phyloP scores from a whole-genome alignment of 108 stramenopile genomes.

The Aurantiochytrium sp. region DNA sequence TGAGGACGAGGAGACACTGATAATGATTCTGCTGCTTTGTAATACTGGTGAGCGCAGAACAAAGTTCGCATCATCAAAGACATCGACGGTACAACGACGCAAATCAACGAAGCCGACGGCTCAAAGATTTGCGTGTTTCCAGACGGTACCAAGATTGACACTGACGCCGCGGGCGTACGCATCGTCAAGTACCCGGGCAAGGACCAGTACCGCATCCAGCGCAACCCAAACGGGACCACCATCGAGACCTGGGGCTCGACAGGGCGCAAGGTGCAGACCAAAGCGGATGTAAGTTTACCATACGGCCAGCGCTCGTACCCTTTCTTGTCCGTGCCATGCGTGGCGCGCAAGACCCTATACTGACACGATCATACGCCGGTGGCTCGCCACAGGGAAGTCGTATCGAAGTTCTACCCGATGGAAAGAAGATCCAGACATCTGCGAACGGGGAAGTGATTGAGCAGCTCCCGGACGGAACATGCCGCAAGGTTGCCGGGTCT shows the following conservation, averaged over 20 bases:
- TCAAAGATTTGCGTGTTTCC: neutral
- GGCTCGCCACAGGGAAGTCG: neutral
- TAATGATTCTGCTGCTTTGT: too few species aligned
- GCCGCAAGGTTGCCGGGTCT: neutral
- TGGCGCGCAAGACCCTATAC: neutral
- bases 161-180: neutral
- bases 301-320: too few species aligned
- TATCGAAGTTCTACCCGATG: constrained; percentile 21
- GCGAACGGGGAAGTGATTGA: neutral
- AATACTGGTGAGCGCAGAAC: neutral
- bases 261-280: neutral
- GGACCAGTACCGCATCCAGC: neutral
- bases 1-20: too few species aligned
- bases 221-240: constrained; percentile 12
- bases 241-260: neutral
- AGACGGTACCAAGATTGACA: constrained; percentile 24
- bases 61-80: neutral
- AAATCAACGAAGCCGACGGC: neutral
- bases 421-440: neutral
- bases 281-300: constrained; percentile 1
- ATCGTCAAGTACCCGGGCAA: constrained; percentile 2
- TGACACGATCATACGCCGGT: neutral
- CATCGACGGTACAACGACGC: neutral
- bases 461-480: neutral
- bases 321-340: too few species aligned